These are phyloP conservation scores for Thelonectria rubi DNA, from an alignment of 2,329 filamentous ascomycete species.

Conservation along the genomic window DNA sequence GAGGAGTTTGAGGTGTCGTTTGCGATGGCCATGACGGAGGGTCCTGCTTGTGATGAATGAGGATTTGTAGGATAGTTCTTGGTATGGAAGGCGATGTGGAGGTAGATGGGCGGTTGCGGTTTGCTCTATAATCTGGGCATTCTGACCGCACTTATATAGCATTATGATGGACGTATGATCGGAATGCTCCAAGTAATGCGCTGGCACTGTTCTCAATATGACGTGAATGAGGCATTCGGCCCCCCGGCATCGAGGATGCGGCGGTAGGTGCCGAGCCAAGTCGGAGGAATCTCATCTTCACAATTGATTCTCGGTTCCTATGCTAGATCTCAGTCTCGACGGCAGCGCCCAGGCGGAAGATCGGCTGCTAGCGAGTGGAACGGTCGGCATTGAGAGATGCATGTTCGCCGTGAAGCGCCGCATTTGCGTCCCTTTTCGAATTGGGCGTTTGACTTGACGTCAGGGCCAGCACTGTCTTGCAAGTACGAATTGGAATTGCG, in stretches of 20 bases:
- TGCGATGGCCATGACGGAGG: neutral
- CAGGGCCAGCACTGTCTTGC: too few relatives aligned
- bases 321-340: neutral
- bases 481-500: too few relatives aligned
- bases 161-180: neutral
- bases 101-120: neutral
- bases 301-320: neutral
- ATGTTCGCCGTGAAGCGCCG: neutral
- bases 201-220: neutral
- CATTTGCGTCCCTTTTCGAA: neutral
- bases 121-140: neutral
- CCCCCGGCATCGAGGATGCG: neutral
- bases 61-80: neutral
- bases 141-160: neutral
- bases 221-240: neutral
- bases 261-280: neutral
- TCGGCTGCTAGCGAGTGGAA: neutral
- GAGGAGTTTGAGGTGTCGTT: neutral
- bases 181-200: neutral
- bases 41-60: neutral
- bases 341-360: neutral
- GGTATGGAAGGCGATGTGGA: neutral
- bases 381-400: neutral
- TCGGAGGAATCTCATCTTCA: neutral
- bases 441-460: neutral